Evolutionary conservation across 768 basidiomycete species (phyloP).

Genomic region (Collybia sordida): DNA sequence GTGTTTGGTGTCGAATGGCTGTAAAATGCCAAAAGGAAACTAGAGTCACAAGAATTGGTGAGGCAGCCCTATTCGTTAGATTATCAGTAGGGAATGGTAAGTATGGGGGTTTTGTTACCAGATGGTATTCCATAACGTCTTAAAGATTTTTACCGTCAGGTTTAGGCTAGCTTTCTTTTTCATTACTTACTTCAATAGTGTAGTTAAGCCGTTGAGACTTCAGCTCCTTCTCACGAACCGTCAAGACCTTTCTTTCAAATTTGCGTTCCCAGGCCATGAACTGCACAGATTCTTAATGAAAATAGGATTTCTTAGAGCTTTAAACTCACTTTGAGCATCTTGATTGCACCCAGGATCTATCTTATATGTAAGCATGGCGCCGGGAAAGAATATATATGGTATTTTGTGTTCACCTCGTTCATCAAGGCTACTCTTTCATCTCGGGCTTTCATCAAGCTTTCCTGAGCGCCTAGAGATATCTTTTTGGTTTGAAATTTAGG

Average conservation of each 20-base stretch:
- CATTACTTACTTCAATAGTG: constrained; percentile 67
- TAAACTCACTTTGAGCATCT: constrained; percentile 80
- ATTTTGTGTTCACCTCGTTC: constrained; percentile 53
- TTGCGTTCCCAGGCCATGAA: constrained; percentile 96
- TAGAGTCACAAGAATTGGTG: constrained; percentile 57
- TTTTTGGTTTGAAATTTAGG: too few relatives aligned
- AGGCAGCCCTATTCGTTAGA: constrained; percentile 53
- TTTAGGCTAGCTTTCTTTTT: background rate
- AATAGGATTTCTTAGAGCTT: constrained; percentile 4
- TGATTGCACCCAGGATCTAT: constrained; percentile 84
- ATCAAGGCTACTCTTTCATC: constrained; percentile 90
- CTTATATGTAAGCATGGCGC: too few relatives aligned
- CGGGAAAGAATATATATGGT: background rate
- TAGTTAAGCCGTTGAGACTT: constrained; percentile 87
- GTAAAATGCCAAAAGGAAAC: constrained; percentile 73
- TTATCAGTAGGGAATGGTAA: background rate
- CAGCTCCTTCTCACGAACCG: constrained; percentile 77
- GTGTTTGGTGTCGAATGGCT: constrained; percentile 60
- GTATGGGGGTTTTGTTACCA: constrained; percentile 27
- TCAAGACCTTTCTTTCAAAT: constrained; percentile 75
- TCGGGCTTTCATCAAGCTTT: constrained; percentile 87
- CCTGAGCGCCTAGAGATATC: constrained; percentile 49
- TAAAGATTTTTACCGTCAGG: constrained; percentile 1
- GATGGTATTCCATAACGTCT: constrained; percentile 49
- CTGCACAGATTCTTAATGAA: constrained; percentile 27